phyloP scores from a whole-genome alignment of 495 filamentous ascomycete genomes.

The Collariella sp. region DNA sequence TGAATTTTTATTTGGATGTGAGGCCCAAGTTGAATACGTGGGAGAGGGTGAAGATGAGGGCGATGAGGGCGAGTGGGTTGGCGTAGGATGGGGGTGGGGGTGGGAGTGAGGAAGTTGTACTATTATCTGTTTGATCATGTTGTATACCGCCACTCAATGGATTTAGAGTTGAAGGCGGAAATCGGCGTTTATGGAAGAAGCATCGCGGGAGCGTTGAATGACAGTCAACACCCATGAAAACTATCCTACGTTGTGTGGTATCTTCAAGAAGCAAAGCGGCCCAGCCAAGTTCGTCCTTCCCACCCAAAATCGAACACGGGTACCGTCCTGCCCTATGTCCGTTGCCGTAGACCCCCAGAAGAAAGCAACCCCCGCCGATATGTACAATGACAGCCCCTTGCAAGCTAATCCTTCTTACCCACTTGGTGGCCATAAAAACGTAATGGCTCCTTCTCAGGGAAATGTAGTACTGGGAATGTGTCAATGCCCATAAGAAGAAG shows the following conservation, averaged over 20 bases:
- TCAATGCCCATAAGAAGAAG: not conserved
- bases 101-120: no score
- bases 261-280: no score
- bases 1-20: constrained; percentile 93
- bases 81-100: constrained; percentile 21
- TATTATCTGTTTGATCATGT: not conserved
- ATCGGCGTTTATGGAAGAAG: no score
- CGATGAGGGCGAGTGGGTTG: constrained; percentile 53
- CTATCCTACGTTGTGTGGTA: no score
- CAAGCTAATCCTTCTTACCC: constrained; percentile 19
- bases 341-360: not conserved
- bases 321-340: no score
- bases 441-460: constrained; percentile 21
- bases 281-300: no score
- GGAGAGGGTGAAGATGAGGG: constrained; percentile 84
- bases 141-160: not conserved
- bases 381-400: not conserved
- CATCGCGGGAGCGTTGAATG: no score
- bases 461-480: constrained; percentile 8
- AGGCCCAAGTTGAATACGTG: constrained; percentile 86
- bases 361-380: not conserved
- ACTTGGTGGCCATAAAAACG: constrained; percentile 10
- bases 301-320: no score
- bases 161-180: not conserved
- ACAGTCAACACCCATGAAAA: no score